These are phyloP conservation scores for Boletus edulis DNA, from an alignment of 768 basidiomycete species.

Conservation along the genomic window DNA sequence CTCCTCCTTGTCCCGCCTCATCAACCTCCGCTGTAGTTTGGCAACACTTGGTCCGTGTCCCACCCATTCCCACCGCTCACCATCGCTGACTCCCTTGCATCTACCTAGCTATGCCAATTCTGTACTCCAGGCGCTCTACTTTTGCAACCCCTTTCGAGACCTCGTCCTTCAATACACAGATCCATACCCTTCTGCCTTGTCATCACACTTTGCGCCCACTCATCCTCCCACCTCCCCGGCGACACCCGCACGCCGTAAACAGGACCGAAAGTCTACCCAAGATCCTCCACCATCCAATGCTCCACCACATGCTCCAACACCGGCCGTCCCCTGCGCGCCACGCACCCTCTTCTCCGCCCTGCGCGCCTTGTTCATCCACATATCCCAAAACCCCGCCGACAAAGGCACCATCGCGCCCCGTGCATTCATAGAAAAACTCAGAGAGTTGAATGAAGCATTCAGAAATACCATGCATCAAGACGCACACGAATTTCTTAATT, in stretches of 20 bases:
- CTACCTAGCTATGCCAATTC: slow-evolving; percentile 88
- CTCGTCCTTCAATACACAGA: slow-evolving; percentile 75
- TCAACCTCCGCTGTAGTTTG: slow-evolving; percentile 59
- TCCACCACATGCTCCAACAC: slow-evolving; percentile 30
- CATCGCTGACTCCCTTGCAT: slow-evolving; percentile 16
- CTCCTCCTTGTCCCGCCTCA: slow-evolving; percentile 6
- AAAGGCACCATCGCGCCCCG: slow-evolving; percentile 87
- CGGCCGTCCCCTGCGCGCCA: slow-evolving; percentile 55
- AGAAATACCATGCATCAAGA: slow-evolving; percentile 94
- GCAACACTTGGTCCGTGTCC: slow-evolving; percentile 82
- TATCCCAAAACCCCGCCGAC: slow-evolving; percentile 73
- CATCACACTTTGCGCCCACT: slow-evolving; percentile 22
- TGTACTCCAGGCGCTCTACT: slow-evolving; percentile 96
- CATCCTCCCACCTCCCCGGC: slow-evolving; percentile 27
- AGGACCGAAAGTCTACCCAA: slow-evolving; percentile 49
- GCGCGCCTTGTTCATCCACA: slow-evolving; percentile 84
- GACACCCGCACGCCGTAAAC: slow-evolving; percentile 46
- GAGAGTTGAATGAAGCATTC: slow-evolving; percentile 89
- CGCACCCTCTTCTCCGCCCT: slow-evolving; percentile 89
- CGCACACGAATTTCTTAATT: slow-evolving; percentile 97
- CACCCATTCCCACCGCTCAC: neutral
- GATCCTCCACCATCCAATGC: slow-evolving; percentile 32
- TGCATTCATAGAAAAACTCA: slow-evolving; percentile 91
- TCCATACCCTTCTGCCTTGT: slow-evolving; percentile 37
- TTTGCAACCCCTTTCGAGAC: slow-evolving; percentile 90